Evolutionary conservation across 2,329 filamentous ascomycete species (phyloP), one percentile per base, ranked within the genome.

Genomic region (Samsoniella hepiali): DNA sequence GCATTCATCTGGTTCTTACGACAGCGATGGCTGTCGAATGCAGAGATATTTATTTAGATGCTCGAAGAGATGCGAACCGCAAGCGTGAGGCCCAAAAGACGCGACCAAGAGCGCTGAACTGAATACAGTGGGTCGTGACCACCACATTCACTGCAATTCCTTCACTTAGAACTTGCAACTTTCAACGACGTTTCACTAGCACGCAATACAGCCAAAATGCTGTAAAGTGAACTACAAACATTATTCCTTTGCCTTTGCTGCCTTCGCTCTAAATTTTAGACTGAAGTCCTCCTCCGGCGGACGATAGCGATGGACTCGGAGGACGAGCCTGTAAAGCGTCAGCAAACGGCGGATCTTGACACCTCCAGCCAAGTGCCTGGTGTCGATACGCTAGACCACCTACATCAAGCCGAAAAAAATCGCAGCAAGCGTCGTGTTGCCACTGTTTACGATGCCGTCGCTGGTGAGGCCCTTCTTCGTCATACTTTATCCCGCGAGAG

Each of bases 401-500:
- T 57, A 51, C 67, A 53, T 61, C 68, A 42, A 68, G 67, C 55
- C 71, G 62, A 44, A 44, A 36, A 60, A 65, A 70, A 66, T 64
- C 69, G 67, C 36, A 67, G 62, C 59, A 71, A 62, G 66, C 67
- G 73, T 50, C 73, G 74, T 17, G 71, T 75, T 44, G 81, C 83
- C 47, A 91, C 82, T 27, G 75, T 93, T 27, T 93, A 89, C 74
- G 89, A 93, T 75, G 89, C 88, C 17, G 88, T 91, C 61, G 88
- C 88, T 69, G 88, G 88, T 89, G 72, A 68, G 74, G 69, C 40
- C 22, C 4, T 1, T 10, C n/a, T 31, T 15, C 7, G 17, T 3
- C 5, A 34, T 50, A 51, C 31, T 15, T 1, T 13, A 38, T 15
- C 64, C 34, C 32, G 31, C 49, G 11, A 10, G 13, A 8, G 27